phyloP scores from a whole-genome alignment of 2,329 filamentous ascomycete species.

The Chalaropsis thielavioides region DNA sequence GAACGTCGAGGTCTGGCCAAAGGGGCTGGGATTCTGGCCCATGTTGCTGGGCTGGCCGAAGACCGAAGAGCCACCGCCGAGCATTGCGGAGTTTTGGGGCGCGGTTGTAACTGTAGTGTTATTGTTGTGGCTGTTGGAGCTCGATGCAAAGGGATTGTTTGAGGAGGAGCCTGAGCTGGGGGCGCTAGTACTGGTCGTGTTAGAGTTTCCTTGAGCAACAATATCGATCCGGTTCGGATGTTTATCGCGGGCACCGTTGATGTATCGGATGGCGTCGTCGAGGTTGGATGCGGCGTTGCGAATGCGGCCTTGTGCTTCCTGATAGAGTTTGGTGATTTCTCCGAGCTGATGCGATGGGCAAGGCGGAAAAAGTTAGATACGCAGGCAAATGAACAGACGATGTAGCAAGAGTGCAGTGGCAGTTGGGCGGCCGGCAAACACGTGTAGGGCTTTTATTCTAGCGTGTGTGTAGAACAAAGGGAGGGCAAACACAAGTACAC shows the following conservation, averaged over 20 bases:
- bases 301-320: conserved; percentile 55
- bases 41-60: conserved; percentile 30
- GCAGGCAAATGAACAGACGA: background rate
- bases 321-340: conserved; percentile 46
- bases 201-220: conserved; percentile 32
- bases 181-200: conserved; percentile 28
- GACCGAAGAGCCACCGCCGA: conserved; percentile 20
- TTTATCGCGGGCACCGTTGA: conserved; percentile 49
- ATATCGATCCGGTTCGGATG: conserved; percentile 64
- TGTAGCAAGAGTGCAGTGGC: background rate
- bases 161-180: conserved; percentile 26
- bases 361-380: conserved; percentile 19
- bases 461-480: too few species aligned
- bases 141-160: conserved; percentile 31
- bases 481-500: background rate
- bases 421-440: background rate
- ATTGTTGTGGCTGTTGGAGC: conserved; percentile 12
- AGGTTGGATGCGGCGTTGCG: conserved; percentile 54
- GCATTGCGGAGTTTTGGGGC: conserved; percentile 13
- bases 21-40: conserved; percentile 27
- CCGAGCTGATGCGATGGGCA: conserved; percentile 32
- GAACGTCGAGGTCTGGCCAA: conserved; percentile 26
- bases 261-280: conserved; percentile 56
- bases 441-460: background rate
- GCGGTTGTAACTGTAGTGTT: conserved; percentile 3